Base-by-base conservation (phyloP, 1,139 yeast species). In the Zygoascus hellenicus region DNA sequence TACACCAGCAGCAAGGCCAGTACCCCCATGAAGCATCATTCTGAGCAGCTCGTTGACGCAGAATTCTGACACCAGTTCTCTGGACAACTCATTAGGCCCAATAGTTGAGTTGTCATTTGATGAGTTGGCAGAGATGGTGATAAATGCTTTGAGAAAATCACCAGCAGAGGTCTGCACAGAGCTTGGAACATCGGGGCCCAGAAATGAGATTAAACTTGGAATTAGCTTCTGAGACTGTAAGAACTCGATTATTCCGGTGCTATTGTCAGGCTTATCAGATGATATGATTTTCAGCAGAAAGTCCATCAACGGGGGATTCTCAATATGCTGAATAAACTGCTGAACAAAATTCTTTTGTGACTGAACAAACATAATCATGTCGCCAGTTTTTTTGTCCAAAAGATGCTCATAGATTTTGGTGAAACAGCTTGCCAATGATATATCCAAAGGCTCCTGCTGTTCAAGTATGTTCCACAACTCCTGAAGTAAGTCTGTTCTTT, bases 341-440 rank as follows among this genome's bases (percentile, higher is more conserved):
- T 75, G 76, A 46, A 85, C 88, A 54, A 85, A 71, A 46, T 72
- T 66, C 14, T 81, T 76, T 60, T 83, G 86, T 50, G 77, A 74
- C 53, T 81, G 78, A 52, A 86, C 79, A 61, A 81, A 85, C 29
- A 77, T 75, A 47, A 86, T 76, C 85, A 84, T 81, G 59, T 83
- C 89, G 54, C 83, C 88, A 52, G 89, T 81, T 67, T 92, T 90
- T 83, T 88, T 87, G 64, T 89, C 97, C 54, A 92, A 70, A 57
- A 92, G 72, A 61, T 90, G 94, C 65, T 92, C 98, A 72, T 87
- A 89, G 55, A 94, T 88, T 65, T 89, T 90, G 81, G 94, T 88
- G 66, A 94, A 89, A 65, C 84, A 85, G 1, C 95, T 83, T 28
- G 96, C 89, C 39, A 86, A 74, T 51, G 79, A 76, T 55, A 88